Evolutionary conservation across 805 yeast species (phyloP).

Genomic region (Candida oleophila): DNA sequence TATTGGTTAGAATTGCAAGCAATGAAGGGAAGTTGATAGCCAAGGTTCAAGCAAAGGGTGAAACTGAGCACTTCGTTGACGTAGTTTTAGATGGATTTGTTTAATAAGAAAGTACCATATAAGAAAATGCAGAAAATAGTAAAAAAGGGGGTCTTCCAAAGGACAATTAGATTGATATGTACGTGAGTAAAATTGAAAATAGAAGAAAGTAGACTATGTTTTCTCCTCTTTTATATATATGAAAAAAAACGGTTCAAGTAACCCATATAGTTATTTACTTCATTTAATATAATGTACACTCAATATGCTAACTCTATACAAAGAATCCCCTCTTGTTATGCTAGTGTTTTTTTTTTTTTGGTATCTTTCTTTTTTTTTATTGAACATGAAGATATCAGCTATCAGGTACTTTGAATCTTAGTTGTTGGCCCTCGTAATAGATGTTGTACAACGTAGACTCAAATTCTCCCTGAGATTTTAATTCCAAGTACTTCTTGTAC

Average conservation of each 20-base stretch:
- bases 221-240: too few relatives aligned
- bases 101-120: slow-evolving; percentile 10
- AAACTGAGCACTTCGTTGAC: slow-evolving; percentile 50
- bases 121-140: background rate
- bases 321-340: background rate
- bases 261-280: background rate
- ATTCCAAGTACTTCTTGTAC: slow-evolving; percentile 68
- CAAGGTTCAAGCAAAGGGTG: slow-evolving; percentile 49
- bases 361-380: background rate
- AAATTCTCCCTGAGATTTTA: slow-evolving; percentile 57
- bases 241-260: too few relatives aligned
- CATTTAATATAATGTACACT: background rate
- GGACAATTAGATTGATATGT: slow-evolving; percentile 29
- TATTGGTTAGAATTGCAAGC: slow-evolving; percentile 46
- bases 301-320: background rate
- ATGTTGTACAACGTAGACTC: slow-evolving; percentile 62
- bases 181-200: slow-evolving; percentile 29
- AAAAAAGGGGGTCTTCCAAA: slow-evolving; percentile 10
- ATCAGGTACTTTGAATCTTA: slow-evolving; percentile 53
- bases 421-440: slow-evolving; percentile 65
- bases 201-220: slow-evolving; percentile 23
- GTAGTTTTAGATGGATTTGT: slow-evolving; percentile 52
- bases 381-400: too few relatives aligned
- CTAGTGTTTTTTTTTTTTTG: slow-evolving; percentile 20
- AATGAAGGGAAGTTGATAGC: slow-evolving; percentile 60